Conservation (phyloP, 2,329 filamentous ascomycete genomes). For the Colletotrichum destructivum region DNA sequence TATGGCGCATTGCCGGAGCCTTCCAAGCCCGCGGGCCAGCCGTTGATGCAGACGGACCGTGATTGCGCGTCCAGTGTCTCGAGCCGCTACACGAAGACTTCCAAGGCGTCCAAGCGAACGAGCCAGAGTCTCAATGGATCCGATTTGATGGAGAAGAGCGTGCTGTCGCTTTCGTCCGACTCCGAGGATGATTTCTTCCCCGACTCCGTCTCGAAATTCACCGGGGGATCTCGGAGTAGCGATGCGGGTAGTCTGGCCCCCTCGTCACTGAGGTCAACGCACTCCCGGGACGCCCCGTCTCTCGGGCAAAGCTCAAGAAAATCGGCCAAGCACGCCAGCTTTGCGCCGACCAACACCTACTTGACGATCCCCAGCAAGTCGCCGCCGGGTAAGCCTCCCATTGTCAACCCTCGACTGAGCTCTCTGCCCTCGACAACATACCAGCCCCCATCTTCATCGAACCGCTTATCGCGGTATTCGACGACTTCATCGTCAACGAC, state of each 20-base stretch:
- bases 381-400: slow-evolving; percentile 43
- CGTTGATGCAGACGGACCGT: slow-evolving; percentile 40
- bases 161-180: slow-evolving; percentile 71
- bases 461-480: slow-evolving; percentile 54
- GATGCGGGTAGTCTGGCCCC: slow-evolving; percentile 33
- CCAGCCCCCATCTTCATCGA: slow-evolving; percentile 40
- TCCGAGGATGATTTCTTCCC: slow-evolving; percentile 65
- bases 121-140: slow-evolving; percentile 63
- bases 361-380: slow-evolving; percentile 56
- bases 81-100: slow-evolving; percentile 69
- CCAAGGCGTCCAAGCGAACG: slow-evolving; percentile 66
- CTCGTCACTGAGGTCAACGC: slow-evolving; percentile 34
- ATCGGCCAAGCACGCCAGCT: slow-evolving; percentile 58
- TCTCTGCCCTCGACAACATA: slow-evolving; percentile 45
- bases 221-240: slow-evolving; percentile 39
- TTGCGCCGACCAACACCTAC: slow-evolving; percentile 58
- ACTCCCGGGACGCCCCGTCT: slow-evolving; percentile 45
- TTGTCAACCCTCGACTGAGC: slow-evolving; percentile 48
- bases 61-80: slow-evolving; percentile 62
- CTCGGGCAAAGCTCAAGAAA: slow-evolving; percentile 49
- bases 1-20: not conserved
- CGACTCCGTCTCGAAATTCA: slow-evolving; percentile 50
- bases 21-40: not conserved
- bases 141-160: slow-evolving; percentile 69
- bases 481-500: slow-evolving; percentile 54